phyloP scores from a whole-genome alignment of 345 rosid genomes.

The Syzygium oleosum region DNA sequence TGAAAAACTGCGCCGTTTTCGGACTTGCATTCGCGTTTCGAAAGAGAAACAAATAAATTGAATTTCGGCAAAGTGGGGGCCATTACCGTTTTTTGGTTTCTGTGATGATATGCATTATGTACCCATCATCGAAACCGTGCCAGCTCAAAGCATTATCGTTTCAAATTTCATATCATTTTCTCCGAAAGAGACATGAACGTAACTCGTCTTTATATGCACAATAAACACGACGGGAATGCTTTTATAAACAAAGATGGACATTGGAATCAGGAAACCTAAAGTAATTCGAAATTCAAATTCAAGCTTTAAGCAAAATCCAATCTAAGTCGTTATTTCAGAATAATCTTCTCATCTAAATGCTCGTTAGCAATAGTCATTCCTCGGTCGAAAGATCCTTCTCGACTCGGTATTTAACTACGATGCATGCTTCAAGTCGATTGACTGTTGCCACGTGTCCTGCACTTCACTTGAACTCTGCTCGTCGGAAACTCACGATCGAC shows the following conservation, averaged over 20 bases:
- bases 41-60: not conserved
- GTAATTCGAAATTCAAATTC: not conserved
- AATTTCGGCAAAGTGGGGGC: not conserved
- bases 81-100: not conserved
- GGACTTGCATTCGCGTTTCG: not conserved
- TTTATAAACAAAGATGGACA: not conserved
- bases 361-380: not conserved
- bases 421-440: not conserved
- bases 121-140: not conserved
- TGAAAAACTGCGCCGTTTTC: not conserved
- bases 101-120: not conserved
- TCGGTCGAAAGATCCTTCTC: not conserved
- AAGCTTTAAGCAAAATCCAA: not conserved
- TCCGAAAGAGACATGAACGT: not conserved
- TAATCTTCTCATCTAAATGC: not conserved
- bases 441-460: not conserved
- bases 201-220: not conserved
- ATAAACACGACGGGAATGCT: not conserved
- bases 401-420: rapidly evolving
- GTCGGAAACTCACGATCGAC: not conserved
- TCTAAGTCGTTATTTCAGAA: not conserved
- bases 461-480: too few species aligned
- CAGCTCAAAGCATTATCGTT: not conserved
- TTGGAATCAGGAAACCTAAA: not conserved
- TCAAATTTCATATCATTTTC: not conserved